phyloP scores from a whole-genome alignment of 1,139 yeast genomes.

The Lodderomyces orthopsilosis region DNA sequence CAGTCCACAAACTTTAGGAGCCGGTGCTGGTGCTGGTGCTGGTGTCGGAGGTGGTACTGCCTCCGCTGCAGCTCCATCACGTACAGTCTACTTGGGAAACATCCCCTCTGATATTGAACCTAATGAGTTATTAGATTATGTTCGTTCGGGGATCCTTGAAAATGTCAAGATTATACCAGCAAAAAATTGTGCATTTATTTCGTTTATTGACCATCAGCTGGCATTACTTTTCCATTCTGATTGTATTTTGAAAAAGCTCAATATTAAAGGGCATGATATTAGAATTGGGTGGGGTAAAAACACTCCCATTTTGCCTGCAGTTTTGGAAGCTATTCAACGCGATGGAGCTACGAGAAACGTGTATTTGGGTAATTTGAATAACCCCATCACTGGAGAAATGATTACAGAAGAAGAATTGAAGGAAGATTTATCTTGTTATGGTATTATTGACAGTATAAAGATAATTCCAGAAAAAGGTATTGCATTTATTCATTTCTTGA shows the following conservation, averaged over 20 bases:
- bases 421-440: constrained; percentile 50
- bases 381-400: constrained; percentile 42
- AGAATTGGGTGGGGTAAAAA: constrained; percentile 72
- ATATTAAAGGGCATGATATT: constrained; percentile 55
- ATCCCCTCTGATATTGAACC: constrained; percentile 80
- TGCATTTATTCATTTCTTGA: constrained; percentile 60
- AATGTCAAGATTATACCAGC: constrained; percentile 56
- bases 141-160: constrained; percentile 88
- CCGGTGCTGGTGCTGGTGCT: background rate
- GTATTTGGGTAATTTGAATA: constrained; percentile 70
- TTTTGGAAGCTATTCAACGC: constrained; percentile 69
- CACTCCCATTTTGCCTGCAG: constrained; percentile 63
- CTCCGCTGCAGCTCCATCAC: constrained; percentile 55
- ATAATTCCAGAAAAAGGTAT: constrained; percentile 58
- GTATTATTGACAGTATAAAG: constrained; percentile 56
- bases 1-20: background rate
- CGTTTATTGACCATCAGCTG: constrained; percentile 60
- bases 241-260: constrained; percentile 55
- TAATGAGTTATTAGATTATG: constrained; percentile 82
- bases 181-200: constrained; percentile 60
- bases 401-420: constrained; percentile 58
- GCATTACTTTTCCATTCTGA: constrained; percentile 62
- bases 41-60: constrained; percentile 9
- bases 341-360: constrained; percentile 93
- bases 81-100: constrained; percentile 90